These are phyloP conservation scores for Schwanniomyces yamadae DNA, from an alignment of 805 yeast species.

Conservation along the genomic window DNA sequence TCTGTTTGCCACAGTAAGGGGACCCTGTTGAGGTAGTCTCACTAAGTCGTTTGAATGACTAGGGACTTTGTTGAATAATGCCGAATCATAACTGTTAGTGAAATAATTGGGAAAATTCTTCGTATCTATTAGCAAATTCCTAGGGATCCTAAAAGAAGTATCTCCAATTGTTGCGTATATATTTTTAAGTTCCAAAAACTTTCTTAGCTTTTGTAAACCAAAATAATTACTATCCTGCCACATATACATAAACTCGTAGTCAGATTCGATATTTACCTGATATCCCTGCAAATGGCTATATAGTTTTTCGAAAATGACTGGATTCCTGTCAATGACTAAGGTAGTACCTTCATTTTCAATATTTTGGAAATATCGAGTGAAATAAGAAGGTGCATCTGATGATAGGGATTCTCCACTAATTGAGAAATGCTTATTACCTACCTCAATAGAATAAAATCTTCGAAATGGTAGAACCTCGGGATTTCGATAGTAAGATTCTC, in stretches of 20 bases:
- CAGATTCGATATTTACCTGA: constrained; percentile 57
- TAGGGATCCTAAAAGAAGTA: constrained; percentile 56
- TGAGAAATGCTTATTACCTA: constrained; percentile 62
- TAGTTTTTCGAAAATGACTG: constrained; percentile 64
- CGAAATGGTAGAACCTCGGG: constrained; percentile 64
- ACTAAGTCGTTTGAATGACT: constrained; percentile 43
- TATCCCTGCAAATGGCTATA: constrained; percentile 81
- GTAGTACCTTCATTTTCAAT: constrained; percentile 39
- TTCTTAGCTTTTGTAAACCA: constrained; percentile 55
- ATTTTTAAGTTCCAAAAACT: constrained; percentile 47
- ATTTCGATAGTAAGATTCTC: too few species aligned
- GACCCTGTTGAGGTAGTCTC: constrained; percentile 78
- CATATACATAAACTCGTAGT: constrained; percentile 60
- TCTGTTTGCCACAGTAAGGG: constrained; percentile 51
- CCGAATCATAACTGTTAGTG: constrained; percentile 55
- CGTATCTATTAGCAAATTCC: constrained; percentile 48
- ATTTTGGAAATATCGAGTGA: constrained; percentile 64
- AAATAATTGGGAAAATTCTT: constrained; percentile 83
- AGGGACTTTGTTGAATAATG: constrained; percentile 50
- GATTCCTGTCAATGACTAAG: constrained; percentile 71
- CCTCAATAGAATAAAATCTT: constrained; percentile 66
- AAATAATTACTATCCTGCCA: constrained; percentile 73
- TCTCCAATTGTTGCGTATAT: constrained; percentile 60
- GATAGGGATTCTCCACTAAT: constrained; percentile 81
- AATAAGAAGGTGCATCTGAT: constrained; percentile 85